Percentiles rank a stretch among this genome's conserved stretches.
These are phyloP conservation scores for Sabuloglossum arenarium DNA, from an alignment of 495 filamentous ascomycete genomes.

Conservation along the genomic window DNA sequence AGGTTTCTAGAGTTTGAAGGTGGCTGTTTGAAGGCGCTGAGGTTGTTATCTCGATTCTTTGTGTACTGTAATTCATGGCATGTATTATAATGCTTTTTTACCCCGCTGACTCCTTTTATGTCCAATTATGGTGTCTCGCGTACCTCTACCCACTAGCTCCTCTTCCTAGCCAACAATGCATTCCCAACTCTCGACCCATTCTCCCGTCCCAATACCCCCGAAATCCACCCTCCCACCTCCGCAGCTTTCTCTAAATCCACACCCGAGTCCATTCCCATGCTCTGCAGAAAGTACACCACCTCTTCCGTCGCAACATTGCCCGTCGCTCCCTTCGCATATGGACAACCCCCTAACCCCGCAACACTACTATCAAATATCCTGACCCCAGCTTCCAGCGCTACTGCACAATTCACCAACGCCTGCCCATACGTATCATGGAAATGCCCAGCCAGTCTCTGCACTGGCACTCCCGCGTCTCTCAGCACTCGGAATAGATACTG, in stretches of 20 bases:
- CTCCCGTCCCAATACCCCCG: conserved; percentile 48
- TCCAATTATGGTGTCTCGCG: not conserved
- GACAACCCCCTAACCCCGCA: conserved; percentile 82
- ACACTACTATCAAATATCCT: conserved; percentile 79
- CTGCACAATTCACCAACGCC: conserved; percentile 74
- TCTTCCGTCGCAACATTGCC: conserved; percentile 94
- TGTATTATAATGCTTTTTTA: not conserved
- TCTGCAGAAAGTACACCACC: conserved; percentile 73
- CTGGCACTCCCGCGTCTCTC: conserved; percentile 51
- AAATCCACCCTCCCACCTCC: conserved; percentile 80
- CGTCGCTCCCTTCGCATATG: conserved; percentile 81
- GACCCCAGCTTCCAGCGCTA: conserved; percentile 74
- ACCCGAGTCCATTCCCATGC: conserved; percentile 69
- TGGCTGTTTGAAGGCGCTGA: not conserved
- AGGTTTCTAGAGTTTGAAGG: conserved; percentile 33
- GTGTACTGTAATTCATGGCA: not conserved
- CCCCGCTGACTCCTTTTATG: not conserved
- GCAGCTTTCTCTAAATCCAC: conserved; percentile 67
- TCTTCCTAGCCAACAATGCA: conserved; percentile 39
- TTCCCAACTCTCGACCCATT: conserved; percentile 65
- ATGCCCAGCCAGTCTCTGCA: conserved; percentile 71
- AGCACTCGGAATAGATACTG: conserved; percentile 48
- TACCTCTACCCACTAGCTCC: not conserved
- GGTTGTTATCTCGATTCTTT: not conserved
- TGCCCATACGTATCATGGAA: conserved; percentile 97